Base-by-base conservation (phyloP, 2,329 filamentous ascomycete species). In the Ploettnerulaceae sp. region DNA sequence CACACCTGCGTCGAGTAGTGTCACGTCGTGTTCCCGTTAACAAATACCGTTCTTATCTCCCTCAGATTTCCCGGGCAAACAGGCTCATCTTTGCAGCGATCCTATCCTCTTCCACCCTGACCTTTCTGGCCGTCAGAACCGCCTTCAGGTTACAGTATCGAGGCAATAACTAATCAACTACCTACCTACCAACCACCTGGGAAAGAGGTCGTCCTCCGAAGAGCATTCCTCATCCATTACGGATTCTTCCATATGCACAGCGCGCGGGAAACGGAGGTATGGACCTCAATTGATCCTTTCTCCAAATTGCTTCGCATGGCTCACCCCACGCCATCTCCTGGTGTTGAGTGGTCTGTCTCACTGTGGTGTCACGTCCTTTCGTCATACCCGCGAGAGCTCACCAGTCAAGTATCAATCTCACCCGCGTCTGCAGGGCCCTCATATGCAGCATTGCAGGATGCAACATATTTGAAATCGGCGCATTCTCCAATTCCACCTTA, bases 351-450 rank as follows among this genome's bases (percentile, higher is more conserved):
- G 51, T 25, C 18, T 52, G 47, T 52, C 49, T 52, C 52, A 51
- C 28, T 2, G 37, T 41, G 36, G 49, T 55, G 54, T 55, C 54
- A 55, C 48, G 35, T 43, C 29, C 50, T 50, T 44, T 53, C 46
- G 54, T 55, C 54, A 57, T 47, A 36, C 45, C 48, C 54, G 49
- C 45, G 48, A 12, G 29, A 24, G 15, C 21, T 37, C 24, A 31
- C 46, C 40, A 48, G 45, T 48, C n/a, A 47, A 18, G 25, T 42
- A 37, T 41, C 41, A 45, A 51, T 49, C 48, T 53, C 45, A 53
- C 48, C 43, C 38, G 48, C 46, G 48, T 45, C 45, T 51, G 40
- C 48, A 53, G 43, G 41, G 34, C 18, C 20, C 35, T 43, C 48
- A 47, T 25, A 36, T 55, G 53, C 53, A 55, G 28, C 17, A 47